Evolutionary conservation across 2,329 filamentous ascomycete species (phyloP).

Genomic region (Parastagonospora avenae): DNA sequence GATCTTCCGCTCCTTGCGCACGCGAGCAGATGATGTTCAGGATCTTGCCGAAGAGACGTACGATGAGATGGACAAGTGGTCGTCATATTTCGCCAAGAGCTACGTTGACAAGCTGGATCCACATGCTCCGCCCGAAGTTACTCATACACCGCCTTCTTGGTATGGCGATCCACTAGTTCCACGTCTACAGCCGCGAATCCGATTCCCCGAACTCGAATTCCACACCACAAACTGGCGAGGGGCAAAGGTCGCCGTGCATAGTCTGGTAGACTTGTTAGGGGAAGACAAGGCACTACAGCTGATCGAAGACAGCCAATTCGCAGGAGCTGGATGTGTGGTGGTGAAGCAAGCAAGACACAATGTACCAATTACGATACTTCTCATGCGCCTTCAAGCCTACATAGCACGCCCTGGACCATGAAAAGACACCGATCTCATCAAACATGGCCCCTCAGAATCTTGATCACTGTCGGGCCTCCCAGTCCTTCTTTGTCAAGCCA

Average conservation of each 20-base stretch:
- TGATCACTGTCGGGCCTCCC: background rate
- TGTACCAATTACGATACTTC: slow-evolving; percentile 32
- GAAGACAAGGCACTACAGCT: slow-evolving; percentile 31
- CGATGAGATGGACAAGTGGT: slow-evolving; percentile 29
- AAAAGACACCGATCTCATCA: background rate
- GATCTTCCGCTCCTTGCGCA: slow-evolving; percentile 29
- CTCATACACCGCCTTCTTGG: slow-evolving; percentile 34
- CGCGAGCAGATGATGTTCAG: slow-evolving; percentile 30
- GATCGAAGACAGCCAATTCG: slow-evolving; percentile 27
- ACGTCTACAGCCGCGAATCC: slow-evolving; percentile 31
- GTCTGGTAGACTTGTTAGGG: slow-evolving; percentile 41
- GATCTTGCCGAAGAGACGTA: slow-evolving; percentile 16
- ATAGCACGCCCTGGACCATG: slow-evolving; percentile 28
- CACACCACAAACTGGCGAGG: slow-evolving; percentile 37
- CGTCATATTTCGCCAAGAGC: slow-evolving; percentile 17
- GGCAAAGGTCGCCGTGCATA: slow-evolving; percentile 40
- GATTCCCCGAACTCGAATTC: slow-evolving; percentile 39
- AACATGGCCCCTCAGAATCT: background rate
- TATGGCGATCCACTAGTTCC: slow-evolving; percentile 31
- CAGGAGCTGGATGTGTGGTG: slow-evolving; percentile 30
- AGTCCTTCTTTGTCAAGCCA: slow-evolving; percentile 41
- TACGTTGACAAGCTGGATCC: slow-evolving; percentile 29
- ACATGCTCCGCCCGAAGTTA: slow-evolving; percentile 24
- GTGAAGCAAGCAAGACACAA: slow-evolving; percentile 36
- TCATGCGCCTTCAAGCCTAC: slow-evolving; percentile 42